phyloP scores from a whole-genome alignment of 495 filamentous ascomycete genomes.

The Thozetella sp. region DNA sequence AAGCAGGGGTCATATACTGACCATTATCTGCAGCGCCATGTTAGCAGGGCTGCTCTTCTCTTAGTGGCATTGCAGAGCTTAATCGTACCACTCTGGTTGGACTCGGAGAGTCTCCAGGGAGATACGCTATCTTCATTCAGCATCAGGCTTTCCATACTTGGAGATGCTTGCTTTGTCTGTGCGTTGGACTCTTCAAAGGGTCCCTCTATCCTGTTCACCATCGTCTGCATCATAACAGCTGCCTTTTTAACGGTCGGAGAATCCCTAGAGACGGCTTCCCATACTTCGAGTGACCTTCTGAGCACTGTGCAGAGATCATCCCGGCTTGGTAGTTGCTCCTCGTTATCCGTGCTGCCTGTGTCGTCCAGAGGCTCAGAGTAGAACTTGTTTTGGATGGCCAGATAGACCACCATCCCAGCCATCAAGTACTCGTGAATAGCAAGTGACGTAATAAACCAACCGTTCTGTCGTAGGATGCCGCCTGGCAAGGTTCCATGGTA shows the following conservation, averaged over 20 bases:
- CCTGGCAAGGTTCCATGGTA: conserved; percentile 38
- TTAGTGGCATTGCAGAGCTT: too few species aligned
- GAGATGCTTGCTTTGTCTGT: too few species aligned
- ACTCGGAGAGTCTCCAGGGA: too few species aligned
- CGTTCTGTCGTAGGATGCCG: conserved; percentile 31
- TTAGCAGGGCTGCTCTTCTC: too few species aligned
- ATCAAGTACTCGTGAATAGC: conserved; percentile 50
- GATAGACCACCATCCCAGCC: conserved; percentile 45
- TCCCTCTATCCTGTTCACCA: conserved; percentile 21
- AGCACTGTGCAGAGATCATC: conserved; percentile 26
- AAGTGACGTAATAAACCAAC: conserved; percentile 43
- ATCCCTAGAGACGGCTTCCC: conserved; percentile 17
- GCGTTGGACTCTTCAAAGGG: too few species aligned
- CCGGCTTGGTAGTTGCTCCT: conserved; percentile 19
- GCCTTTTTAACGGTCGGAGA: conserved; percentile 19
- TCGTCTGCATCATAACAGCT: conserved; percentile 16
- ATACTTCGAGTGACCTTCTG: conserved; percentile 28
- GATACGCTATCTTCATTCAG: too few species aligned
- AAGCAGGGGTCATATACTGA: too few species aligned
- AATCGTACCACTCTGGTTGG: too few species aligned
- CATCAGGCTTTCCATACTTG: too few species aligned
- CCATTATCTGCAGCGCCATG: too few species aligned
- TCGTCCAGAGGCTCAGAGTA: conserved; percentile 23
- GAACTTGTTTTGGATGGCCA: conserved; percentile 35
- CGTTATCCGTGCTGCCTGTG: conserved; percentile 17